These are phyloP conservation scores for Trichomonas gallinae DNA, from an alignment of 208 protist species.

Conservation along the genomic window DNA sequence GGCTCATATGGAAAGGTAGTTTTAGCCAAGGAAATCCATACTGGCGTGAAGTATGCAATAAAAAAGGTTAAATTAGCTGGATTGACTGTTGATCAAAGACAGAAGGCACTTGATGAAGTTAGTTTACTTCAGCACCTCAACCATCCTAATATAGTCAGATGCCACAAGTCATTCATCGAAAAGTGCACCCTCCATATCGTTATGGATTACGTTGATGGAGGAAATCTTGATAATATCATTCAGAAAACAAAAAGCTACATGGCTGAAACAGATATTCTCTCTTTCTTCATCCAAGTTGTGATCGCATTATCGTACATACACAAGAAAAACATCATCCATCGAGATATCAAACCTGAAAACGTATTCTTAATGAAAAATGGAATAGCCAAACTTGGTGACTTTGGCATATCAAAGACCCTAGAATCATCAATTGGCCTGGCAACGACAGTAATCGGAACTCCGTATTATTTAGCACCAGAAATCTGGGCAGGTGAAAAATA, in stretches of 20 bases:
- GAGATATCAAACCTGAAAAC: constrained; percentile 44
- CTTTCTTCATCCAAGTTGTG: neutral
- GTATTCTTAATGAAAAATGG: constrained; percentile 35
- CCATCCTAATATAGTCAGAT: neutral
- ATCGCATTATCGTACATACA: neutral
- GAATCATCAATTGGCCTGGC: neutral
- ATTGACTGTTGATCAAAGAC: neutral
- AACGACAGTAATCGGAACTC: constrained; percentile 42
- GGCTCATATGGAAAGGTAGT: neutral
- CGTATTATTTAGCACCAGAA: constrained; percentile 49
- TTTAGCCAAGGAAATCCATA: neutral
- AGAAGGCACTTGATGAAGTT: neutral
- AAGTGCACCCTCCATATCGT: constrained; percentile 24
- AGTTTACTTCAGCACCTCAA: neutral
- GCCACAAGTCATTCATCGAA: neutral
- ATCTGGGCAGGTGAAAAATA: constrained; percentile 25
- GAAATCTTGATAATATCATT: constrained; percentile 8
- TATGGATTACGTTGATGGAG: constrained; percentile 31
- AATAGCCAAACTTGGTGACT: constrained; percentile 47
- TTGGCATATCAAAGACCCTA: constrained; percentile 43
- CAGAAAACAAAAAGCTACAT: neutral
- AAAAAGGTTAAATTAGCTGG: neutral
- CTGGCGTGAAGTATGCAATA: neutral
- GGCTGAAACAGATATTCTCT: neutral
- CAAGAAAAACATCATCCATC: neutral